phyloP scores from a whole-genome alignment of 108 stramenopile species.

The Schizochytrium sp. region DNA sequence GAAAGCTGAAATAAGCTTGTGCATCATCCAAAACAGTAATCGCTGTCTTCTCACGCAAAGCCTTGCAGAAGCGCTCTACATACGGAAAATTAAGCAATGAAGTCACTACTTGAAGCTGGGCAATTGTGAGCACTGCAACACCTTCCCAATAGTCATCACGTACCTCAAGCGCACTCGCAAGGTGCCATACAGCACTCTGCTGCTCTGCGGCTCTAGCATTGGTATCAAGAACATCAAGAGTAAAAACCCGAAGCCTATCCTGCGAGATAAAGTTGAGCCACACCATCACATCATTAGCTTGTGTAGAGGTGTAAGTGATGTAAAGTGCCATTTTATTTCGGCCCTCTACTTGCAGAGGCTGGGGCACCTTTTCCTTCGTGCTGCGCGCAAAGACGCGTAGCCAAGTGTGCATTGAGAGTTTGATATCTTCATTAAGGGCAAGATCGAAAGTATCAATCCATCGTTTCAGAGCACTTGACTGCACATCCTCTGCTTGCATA shows the following conservation, averaged over 20 bases:
- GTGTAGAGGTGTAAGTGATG: neutral
- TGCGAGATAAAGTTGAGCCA: neutral
- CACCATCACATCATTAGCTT: neutral
- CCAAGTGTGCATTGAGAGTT: slow-evolving; percentile 31
- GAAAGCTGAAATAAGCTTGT: neutral
- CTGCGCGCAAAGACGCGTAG: neutral
- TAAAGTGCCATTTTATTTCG: neutral
- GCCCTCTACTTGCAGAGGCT: neutral
- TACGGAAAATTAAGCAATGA: neutral
- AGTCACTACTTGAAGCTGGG: neutral
- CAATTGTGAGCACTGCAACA: neutral
- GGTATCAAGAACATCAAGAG: neutral
- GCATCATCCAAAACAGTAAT: neutral
- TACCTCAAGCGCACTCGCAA: neutral
- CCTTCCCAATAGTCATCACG: neutral
- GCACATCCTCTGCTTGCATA: neutral
- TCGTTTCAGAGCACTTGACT: neutral
- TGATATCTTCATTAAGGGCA: neutral
- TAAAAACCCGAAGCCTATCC: neutral
- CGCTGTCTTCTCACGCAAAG: neutral
- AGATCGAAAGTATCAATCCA: neutral
- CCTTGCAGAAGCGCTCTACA: neutral
- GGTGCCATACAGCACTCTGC: neutral
- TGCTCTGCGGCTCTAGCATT: neutral
- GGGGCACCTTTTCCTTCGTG: neutral